Percentiles rank a stretch among this genome's conserved stretches.
Conservation (phyloP, 306 rosid genomes). For the Corylus heterophylla region DNA sequence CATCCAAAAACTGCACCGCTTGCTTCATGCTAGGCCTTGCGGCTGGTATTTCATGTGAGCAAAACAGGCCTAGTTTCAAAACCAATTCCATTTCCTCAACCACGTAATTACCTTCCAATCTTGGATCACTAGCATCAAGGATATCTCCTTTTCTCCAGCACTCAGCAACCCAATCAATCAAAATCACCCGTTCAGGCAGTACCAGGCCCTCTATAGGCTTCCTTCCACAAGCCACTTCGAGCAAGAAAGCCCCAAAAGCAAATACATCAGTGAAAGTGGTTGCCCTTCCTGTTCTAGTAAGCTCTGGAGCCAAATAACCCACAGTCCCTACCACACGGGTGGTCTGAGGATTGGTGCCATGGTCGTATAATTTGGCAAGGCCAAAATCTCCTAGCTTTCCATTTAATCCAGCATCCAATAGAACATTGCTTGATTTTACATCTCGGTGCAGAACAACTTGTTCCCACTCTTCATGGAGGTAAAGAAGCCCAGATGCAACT, state of each 20-base stretch:
- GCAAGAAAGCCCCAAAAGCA: constrained; percentile 10
- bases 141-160: not conserved
- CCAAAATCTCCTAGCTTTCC: constrained; percentile 1
- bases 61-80: not conserved
- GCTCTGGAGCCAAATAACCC: constrained; percentile 2
- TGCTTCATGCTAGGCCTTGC: not conserved
- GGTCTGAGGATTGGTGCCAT: not conserved
- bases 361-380: not conserved
- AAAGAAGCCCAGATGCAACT: not conserved
- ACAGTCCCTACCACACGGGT: not conserved
- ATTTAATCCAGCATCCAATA: not conserved
- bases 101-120: constrained; percentile 1
- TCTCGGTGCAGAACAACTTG: not conserved
- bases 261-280: not conserved
- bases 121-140: not conserved
- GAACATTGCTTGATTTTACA: not conserved
- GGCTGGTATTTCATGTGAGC: not conserved
- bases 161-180: not conserved
- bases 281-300: not conserved
- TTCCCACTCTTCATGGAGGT: not conserved
- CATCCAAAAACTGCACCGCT: not conserved
- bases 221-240: constrained; percentile 8
- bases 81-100: not conserved
- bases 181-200: not conserved
- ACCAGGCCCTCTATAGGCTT: not conserved